Conservation (phyloP, 176 grass and related monocot species). For the Carex kokanica region DNA sequence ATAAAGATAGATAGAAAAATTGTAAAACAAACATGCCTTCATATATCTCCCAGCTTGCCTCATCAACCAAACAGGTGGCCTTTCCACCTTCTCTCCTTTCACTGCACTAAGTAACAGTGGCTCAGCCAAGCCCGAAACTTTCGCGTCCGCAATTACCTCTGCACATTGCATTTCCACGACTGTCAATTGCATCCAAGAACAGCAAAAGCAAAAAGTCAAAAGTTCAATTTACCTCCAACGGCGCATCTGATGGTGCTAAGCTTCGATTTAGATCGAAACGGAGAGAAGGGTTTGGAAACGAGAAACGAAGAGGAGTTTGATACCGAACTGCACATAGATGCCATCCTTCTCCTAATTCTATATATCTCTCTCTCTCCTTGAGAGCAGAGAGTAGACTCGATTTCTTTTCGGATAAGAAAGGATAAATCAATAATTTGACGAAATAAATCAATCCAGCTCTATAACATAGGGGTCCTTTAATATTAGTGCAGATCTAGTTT, state of each 20-base stretch:
- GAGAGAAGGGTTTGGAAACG: slow-evolving; percentile 34
- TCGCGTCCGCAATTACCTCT: slow-evolving; percentile 57
- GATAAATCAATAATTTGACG: neutral
- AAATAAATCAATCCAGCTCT: too few species aligned
- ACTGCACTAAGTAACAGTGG: slow-evolving; percentile 84
- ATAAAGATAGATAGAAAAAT: neutral
- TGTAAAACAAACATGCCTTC: slow-evolving; percentile 68
- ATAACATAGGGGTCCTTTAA: too few species aligned
- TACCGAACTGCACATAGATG: slow-evolving; percentile 59
- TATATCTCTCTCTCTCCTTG: neutral
- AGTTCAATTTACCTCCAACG: slow-evolving; percentile 55
- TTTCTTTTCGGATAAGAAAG: slow-evolving; percentile 16
- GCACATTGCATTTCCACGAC: slow-evolving; percentile 21
- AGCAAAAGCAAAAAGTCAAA: neutral
- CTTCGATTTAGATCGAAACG: slow-evolving; percentile 31
- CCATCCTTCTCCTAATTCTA: slow-evolving; percentile 37
- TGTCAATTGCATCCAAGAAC: neutral
- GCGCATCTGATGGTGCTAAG: slow-evolving; percentile 47
- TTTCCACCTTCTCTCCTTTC: slow-evolving; percentile 73
- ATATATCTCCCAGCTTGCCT: slow-evolving; percentile 99
- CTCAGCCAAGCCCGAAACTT: slow-evolving; percentile 45
- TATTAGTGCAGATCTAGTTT: too few species aligned
- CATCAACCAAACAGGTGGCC: slow-evolving; percentile 97
- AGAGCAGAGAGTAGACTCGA: neutral
- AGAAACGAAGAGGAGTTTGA: slow-evolving; percentile 49